Evolutionary conservation across 1,284 basidiomycete genomes (phyloP), one percentile per base, ranked within the genome.

Genomic region (Ceratobasidium sp.): DNA sequence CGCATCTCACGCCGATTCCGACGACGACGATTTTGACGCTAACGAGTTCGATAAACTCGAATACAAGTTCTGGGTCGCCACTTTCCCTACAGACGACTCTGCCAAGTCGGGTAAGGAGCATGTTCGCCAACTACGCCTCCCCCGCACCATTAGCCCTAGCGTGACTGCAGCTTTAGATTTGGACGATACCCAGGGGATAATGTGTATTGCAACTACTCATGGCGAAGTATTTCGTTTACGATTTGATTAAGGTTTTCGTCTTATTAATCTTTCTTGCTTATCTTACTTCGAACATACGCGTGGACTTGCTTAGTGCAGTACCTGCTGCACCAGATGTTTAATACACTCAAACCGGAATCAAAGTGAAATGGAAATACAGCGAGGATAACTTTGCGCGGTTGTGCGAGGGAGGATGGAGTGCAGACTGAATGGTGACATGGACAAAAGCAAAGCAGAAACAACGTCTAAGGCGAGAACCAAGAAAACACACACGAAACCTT

Each of bases 171-270:
- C 69, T n/a, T 47, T 72, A 14, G 69, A 72, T 36, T 9, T 72
- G 45, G 69, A 72, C 22, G 69, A 72, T 60, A 72, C 69, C 8
- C 56, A 72, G 24, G 69, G 69, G 29, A 47, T 62, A 3, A 22
- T 72, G 31, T 72, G 69, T 27, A 62, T 72, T 62, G 69, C 69
- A 11, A 72, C 69, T 19, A 60, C 47, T 1, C 56, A 36, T 36
- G 69, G 69, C 5, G 69, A 72, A 22, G 56, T 72, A 27, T 72
- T 72, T 60, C 41, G 69, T 9, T 27, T 72, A 22, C 56, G 69
- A 17, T 72, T 72, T 48, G 69, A 72, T 47, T 72, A 48, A 45
- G 24, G 11, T 44, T 9, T 19, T n/a, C 7, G 29, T 47, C 19
- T 45, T n/a, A 44, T 24, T 4, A 19, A 59, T 22, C n/a, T 60